Percentiles rank a stretch among this genome's conserved stretches.
Evolutionary conservation across 1,284 basidiomycete species (phyloP).

Genomic region (Malassezia dermatis): DNA sequence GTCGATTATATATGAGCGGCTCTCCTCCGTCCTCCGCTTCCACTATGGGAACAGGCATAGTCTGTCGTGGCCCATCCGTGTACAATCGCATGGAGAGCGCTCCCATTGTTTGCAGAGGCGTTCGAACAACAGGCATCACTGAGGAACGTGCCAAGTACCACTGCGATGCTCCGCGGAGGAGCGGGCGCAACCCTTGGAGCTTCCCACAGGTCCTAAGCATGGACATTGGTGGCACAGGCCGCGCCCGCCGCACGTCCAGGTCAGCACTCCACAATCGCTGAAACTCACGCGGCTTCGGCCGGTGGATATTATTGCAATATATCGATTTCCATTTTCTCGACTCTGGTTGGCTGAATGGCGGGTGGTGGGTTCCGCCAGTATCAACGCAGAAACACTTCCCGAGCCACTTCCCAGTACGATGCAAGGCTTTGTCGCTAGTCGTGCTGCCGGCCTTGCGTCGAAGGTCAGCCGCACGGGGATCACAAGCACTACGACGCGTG

Average conservation of each 20-base stretch:
- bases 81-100: neutral
- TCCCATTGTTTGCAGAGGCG: neutral
- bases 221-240: neutral
- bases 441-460: slow-evolving; percentile 6
- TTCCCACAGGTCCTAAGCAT: neutral
- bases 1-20: slow-evolving; percentile 15
- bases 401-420: slow-evolving; percentile 14
- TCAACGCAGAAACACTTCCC: slow-evolving; percentile 4
- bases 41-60: neutral
- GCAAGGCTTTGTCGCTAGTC: slow-evolving; percentile 16
- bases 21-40: neutral
- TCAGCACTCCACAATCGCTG: neutral
- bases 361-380: neutral
- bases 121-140: neutral
- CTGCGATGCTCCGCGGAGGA: neutral
- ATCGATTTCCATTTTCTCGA: slow-evolving; percentile 7
- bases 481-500: slow-evolving; percentile 15
- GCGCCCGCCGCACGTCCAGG: neutral
- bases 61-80: neutral
- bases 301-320: neutral
- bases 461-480: neutral
- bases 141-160: no score
- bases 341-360: slow-evolving; percentile 9
- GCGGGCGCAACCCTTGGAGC: neutral
- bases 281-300: neutral